These are phyloP conservation scores for Oenanthe javanica DNA, from an alignment of 140 eudicot genomes.

Conservation along the genomic window DNA sequence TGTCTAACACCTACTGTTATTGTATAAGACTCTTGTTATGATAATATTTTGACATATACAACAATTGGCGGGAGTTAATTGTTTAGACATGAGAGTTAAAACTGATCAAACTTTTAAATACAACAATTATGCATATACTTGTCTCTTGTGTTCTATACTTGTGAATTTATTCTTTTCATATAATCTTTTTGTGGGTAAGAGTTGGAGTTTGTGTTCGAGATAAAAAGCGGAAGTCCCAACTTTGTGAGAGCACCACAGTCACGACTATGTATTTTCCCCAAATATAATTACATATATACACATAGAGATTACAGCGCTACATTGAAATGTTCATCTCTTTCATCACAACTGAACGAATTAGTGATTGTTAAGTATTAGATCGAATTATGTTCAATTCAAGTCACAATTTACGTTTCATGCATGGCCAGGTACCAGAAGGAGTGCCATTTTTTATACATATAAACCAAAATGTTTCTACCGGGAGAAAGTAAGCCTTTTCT, in stretches of 20 bases:
- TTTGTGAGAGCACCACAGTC: too few relatives aligned
- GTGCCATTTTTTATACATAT: conserved; percentile 43
- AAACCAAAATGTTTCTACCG: conserved; percentile 46
- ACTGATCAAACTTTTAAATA: background rate
- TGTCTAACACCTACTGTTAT: too few relatives aligned
- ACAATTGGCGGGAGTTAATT: too few relatives aligned
- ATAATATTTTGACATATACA: too few relatives aligned
- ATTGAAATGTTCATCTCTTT: too few relatives aligned
- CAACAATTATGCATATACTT: background rate
- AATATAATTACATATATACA: too few relatives aligned
- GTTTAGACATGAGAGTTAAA: background rate
- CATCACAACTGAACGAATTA: too few relatives aligned
- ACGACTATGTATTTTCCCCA: too few relatives aligned
- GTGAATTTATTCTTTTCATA: background rate
- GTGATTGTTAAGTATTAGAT: too few relatives aligned
- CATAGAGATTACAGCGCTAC: too few relatives aligned
- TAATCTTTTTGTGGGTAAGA: background rate
- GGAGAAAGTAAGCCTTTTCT: conserved; percentile 55
- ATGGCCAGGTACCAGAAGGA: conserved; percentile 43
- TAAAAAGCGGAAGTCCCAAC: too few relatives aligned
- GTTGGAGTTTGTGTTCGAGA: conserved; percentile 22
- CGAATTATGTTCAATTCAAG: background rate
- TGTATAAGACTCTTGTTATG: too few relatives aligned
- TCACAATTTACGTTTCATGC: conserved; percentile 22
- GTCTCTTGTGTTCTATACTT: background rate